Base-by-base conservation (phyloP, 257 asterid species). In the Ligustrum vulgare region DNA sequence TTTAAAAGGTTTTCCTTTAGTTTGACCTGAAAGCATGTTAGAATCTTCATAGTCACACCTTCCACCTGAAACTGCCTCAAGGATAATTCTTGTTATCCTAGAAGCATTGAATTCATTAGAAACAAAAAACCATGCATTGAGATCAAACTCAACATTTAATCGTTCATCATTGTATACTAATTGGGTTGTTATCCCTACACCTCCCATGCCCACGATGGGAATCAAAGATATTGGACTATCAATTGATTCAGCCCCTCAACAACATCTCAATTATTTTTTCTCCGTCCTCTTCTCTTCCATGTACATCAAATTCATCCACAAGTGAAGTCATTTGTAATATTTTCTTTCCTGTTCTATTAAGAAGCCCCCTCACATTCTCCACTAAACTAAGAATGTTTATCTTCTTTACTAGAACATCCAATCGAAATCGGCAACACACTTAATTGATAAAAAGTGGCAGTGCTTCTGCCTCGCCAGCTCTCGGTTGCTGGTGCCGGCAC, bases 201-300 rank as follows among this genome's bases (percentile, higher is more conserved):
- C 66, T 6, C 69, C 80, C 78, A 72, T 49, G n/a, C 84, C 85
- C 51, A 75, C 71, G 23, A 78, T 41, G 11, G 80, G 66, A 43
- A 78, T 31, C 9, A 78, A 69, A 43, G 11, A 39, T 39, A 39
- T 8, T 2, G 39, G 1, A 7, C 15, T 11, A 1, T 56, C 58
- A 1, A 32, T 37, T 10, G 45, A 43, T 18, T 45, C 73, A 28
- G 22, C 43, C 4, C 54, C 66, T n/a, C 8, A 75, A n/a, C 8
- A 78, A 13, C 73, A 62, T 35, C 32, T 13, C 62, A 3, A 74
- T 4, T 47, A 81, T 41, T 39, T 71, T 49, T 10, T 63, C 75
- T 43, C 33, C 78, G 12, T 81, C 82, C 3, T 6, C 36, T 6
- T 62, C 22, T 15, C 82, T 43, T 0, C 80, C 85, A 67, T 11